Base-by-base conservation (phyloP, 2,329 filamentous ascomycete species). In the Rhytidhysteron rufulum region DNA sequence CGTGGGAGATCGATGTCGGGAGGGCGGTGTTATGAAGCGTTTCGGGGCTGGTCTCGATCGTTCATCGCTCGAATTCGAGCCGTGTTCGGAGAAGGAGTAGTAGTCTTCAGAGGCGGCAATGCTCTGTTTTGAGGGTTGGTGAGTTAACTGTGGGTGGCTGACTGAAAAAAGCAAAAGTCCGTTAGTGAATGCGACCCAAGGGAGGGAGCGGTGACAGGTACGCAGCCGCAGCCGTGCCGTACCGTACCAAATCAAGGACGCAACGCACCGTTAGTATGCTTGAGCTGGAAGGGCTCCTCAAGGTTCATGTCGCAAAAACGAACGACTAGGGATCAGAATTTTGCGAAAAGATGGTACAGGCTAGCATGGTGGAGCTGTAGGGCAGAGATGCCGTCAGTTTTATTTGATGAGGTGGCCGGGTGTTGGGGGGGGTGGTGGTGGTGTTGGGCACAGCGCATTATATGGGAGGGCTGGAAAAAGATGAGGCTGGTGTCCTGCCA, bases 71-170 rank as follows among this genome's bases (percentile, higher is more conserved):
- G 56, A 58, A 50, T 56, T 66, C 36, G 68, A 68, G 18, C 54
- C 44, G 37, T 58, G 52, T 39, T 65, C 66, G 31, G 68, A 69
- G 40, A 72, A 56, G 43, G 69, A 73, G 58, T 71, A 74, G 63
- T 72, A 75, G 55, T 73, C 70, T 53, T 74, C 70, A 16, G 68
- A 72, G 18, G 69, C 72, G 30, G 70, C 65, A 45, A 74, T 64
- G 49, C 68, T 72, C 47, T 70, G 70, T 46, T 69, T 62, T 3
- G 71, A 74, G 39, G 50, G 45, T 33, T 62, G 60, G 43, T 69
- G 65, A 6, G 62, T 61, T 29, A 71, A 53, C 40, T 58, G 63
- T 11, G 68, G 67, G 43, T 51, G 58, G 40, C 59, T 65, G 41
- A 68, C 67, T 70, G 51, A 29, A 33, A 33, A 30, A 34, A 8